These are phyloP conservation scores for Pseudodiploospora longispora DNA, from an alignment of 2,329 filamentous ascomycete species.

Conservation along the genomic window DNA sequence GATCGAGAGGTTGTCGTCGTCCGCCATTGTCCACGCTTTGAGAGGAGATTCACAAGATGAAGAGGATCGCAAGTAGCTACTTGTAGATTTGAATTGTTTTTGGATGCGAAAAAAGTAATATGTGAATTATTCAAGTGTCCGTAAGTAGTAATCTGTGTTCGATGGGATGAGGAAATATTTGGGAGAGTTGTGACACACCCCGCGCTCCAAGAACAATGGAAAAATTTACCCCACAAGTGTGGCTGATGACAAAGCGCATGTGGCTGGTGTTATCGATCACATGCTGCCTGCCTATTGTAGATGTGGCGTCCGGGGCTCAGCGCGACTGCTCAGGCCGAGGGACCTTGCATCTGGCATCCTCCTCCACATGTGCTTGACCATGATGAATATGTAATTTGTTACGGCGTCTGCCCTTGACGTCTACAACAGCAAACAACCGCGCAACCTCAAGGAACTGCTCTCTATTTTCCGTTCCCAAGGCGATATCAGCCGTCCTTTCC, in stretches of 20 bases:
- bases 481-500: no score
- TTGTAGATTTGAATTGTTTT: no score
- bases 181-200: not conserved
- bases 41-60: not conserved
- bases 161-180: no score
- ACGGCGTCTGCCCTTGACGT: not conserved
- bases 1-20: conserved; percentile 61
- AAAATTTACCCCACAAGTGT: conserved; percentile 17
- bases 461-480: no score
- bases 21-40: conserved; percentile 34
- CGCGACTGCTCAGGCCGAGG: not conserved
- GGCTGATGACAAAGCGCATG: conserved; percentile 7
- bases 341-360: not conserved
- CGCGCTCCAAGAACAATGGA: not conserved
- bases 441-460: no score
- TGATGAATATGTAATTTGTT: not conserved
- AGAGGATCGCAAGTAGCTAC: not conserved
- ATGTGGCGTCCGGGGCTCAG: not conserved
- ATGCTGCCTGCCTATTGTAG: conserved; percentile 5
- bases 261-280: conserved; percentile 11
- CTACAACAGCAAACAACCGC: no score
- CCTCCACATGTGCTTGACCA: not conserved
- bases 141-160: no score
- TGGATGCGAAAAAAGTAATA: no score
- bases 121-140: no score